These are phyloP conservation scores for Castanea mollissima DNA, from an alignment of 306 rosid species.

Conservation along the genomic window DNA sequence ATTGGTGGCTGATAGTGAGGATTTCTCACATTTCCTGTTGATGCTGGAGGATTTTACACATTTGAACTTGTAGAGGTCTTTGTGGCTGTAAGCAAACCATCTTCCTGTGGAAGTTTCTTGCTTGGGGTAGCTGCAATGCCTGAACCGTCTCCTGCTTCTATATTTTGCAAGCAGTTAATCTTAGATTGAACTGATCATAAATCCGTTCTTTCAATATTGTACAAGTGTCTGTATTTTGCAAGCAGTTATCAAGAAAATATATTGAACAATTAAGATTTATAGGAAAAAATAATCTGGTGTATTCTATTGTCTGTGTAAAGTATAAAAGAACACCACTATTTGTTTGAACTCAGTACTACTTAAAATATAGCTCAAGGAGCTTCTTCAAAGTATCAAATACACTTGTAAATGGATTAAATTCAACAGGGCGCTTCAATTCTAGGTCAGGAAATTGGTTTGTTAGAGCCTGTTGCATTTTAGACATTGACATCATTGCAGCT, in stretches of 20 bases:
- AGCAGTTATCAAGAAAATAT: neutral
- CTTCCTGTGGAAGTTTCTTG: too few species aligned
- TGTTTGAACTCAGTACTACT: constrained; percentile 35
- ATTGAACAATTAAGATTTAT: neutral
- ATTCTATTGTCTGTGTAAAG: neutral
- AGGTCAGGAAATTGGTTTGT: constrained; percentile 89
- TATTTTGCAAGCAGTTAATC: neutral
- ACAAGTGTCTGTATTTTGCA: neutral
- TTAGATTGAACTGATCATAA: neutral
- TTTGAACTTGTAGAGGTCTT: too few species aligned
- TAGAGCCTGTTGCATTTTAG: constrained; percentile 78
- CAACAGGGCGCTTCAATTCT: constrained; percentile 48
- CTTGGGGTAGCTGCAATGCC: too few species aligned
- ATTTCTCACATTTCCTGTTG: too few species aligned
- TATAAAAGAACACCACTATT: constrained; percentile 1
- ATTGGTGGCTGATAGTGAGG: too few species aligned
- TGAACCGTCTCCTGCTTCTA: too few species aligned
- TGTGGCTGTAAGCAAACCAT: too few species aligned
- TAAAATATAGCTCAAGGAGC: constrained; percentile 83
- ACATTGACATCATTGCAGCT: constrained; percentile 92
- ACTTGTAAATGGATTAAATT: constrained; percentile 74
- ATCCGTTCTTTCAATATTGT: neutral
- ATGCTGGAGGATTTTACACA: too few species aligned
- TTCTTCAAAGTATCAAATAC: constrained; percentile 87
- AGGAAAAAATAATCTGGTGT: neutral